Percentiles rank a stretch among this genome's conserved stretches.
phyloP scores from a whole-genome alignment of 495 filamentous ascomycete genomes.

The Xanthoparmelia taractica region DNA sequence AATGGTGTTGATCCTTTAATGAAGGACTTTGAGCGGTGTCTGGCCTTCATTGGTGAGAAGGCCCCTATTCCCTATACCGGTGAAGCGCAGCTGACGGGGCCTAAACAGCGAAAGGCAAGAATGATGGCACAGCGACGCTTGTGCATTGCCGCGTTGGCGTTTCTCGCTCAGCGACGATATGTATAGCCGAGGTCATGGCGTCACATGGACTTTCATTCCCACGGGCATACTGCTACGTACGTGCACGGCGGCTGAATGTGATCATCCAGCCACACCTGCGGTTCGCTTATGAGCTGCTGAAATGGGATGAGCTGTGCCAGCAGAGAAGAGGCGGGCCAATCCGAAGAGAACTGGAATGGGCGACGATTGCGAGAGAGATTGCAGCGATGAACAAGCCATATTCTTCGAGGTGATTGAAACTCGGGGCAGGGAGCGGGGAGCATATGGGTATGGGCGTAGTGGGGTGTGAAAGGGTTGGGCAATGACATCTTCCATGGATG shows the following conservation, averaged over 20 bases:
- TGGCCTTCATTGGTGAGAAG: constrained; percentile 82
- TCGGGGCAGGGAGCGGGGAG: neutral
- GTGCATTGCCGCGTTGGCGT: constrained; percentile 97
- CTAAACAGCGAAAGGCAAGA: constrained; percentile 60
- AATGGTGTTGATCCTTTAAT: constrained; percentile 92
- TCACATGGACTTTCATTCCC: constrained; percentile 73
- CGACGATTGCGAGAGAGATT: constrained; percentile 78
- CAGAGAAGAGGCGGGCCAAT: constrained; percentile 39
- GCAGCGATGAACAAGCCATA: constrained; percentile 97
- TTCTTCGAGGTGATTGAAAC: constrained; percentile 36
- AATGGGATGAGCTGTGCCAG: constrained; percentile 75
- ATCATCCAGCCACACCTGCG: constrained; percentile 65
- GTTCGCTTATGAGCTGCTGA: constrained; percentile 69
- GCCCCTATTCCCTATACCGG: neutral
- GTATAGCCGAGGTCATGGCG: constrained; percentile 96
- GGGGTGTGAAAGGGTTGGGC: too few relatives aligned
- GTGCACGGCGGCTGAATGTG: constrained; percentile 75
- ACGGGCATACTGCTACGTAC: constrained; percentile 91
- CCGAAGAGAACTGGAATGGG: constrained; percentile 84
- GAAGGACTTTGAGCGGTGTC: constrained; percentile 75
- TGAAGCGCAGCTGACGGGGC: neutral
- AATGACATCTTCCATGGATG: constrained; percentile 2
- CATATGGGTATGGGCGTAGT: neutral
- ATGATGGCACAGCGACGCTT: constrained; percentile 71
- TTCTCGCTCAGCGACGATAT: constrained; percentile 90